These are phyloP conservation scores for Candida silvatica DNA, from an alignment of 805 yeast genomes.

Conservation along the genomic window DNA sequence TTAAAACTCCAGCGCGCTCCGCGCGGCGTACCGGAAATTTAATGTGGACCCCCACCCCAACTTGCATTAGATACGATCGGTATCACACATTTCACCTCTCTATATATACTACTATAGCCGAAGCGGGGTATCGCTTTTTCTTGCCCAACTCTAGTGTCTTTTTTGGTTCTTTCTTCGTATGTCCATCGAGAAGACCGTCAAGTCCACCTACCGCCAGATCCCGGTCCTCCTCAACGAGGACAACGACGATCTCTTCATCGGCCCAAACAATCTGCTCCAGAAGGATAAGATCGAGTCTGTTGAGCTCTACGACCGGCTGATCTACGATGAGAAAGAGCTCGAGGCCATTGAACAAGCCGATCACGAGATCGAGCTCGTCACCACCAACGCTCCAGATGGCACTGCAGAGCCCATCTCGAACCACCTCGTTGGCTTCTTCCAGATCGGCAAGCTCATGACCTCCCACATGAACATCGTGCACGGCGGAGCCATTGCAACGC, in stretches of 20 bases:
- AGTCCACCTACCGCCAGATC: no score
- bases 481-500: slow-evolving; percentile 45
- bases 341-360: slow-evolving; percentile 1
- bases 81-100: no score
- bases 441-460: slow-evolving; percentile 34
- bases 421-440: slow-evolving; percentile 36
- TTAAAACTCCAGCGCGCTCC: no score
- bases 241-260: slow-evolving; percentile 18
- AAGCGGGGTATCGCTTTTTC: no score
- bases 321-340: slow-evolving; percentile 5
- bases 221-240: slow-evolving; percentile 14
- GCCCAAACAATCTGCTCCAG: slow-evolving; percentile 16
- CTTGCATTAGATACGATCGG: no score
- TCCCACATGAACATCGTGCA: slow-evolving; percentile 44
- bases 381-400: background rate
- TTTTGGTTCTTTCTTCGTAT: no score
- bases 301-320: slow-evolving; percentile 11
- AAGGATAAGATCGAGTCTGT: slow-evolving; percentile 13
- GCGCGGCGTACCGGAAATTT: no score
- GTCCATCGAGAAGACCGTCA: no score
- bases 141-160: no score
- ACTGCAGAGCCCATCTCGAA: slow-evolving; percentile 19
- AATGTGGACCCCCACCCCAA: no score
- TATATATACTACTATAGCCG: no score
- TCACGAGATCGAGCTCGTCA: background rate